Evolutionary conservation across 345 rosid species (phyloP), one percentile per base, ranked within the genome.

Genomic region (Syzygium aromaticum): DNA sequence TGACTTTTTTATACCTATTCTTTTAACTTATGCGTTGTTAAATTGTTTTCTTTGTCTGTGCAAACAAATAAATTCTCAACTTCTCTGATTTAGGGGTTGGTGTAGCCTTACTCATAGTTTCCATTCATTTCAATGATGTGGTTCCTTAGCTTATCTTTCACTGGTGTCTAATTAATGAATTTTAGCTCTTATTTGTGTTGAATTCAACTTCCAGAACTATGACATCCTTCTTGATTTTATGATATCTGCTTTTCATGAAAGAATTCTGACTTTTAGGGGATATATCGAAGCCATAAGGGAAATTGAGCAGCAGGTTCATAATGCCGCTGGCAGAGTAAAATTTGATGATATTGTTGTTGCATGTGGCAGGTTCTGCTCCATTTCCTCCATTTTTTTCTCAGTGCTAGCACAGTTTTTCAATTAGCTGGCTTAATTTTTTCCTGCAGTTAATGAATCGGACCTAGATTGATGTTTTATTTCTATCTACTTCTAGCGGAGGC

Each of bases 291-390:
- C 98, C 38, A 91, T 90, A 54, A 95, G 94, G 90, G 99, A 97
- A 92, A 93, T 97, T 85, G 99, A 97, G 91, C 94, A 93, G 89
- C 98, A 96, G 90, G 90, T 94, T 61, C 93, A 94, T 87, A 89
- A 87, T 59, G 88, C 90, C 73, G 56, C n/a, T 59, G 91, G 89
- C 13, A 84, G 88, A 85, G 53, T 93, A 17, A 93, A 93, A 83
- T 95, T 96, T 88, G 98, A 97, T 89, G 99, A 96, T 87, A 94
- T 97, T 89, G 95, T 95, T 56, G 98, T 95, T 28, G 99, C 99
- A 86, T 97, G 99, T 90, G 98, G 98, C 95, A 97, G 99, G 99
- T 97, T 89, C 86, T 33, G 67, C 64, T 88, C 87, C 89, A 88
- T 77, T 54, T 52, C 51, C 52, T 43, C 15, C 54, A 28, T 53